phyloP scores from a whole-genome alignment of 2,329 filamentous ascomycete species.

The Ophiostoma himal-ulmi region DNA sequence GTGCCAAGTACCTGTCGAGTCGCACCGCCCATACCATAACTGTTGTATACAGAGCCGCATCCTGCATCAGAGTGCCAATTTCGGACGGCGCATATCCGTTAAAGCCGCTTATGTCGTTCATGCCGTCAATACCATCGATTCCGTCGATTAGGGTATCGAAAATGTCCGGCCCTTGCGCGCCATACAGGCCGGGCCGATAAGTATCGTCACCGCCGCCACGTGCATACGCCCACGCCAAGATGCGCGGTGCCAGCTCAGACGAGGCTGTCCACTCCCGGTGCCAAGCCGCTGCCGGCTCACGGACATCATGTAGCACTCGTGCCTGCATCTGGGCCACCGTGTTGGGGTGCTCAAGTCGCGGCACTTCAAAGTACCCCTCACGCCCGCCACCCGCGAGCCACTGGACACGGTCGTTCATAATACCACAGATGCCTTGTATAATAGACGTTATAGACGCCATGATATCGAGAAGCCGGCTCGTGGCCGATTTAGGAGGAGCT shows the following conservation, averaged over 20 bases:
- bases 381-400: constrained; percentile 20
- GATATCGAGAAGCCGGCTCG: constrained; percentile 27
- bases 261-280: constrained; percentile 22
- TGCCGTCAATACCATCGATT: not conserved
- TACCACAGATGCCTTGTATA: constrained; percentile 24
- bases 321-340: constrained; percentile 21
- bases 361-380: constrained; percentile 1
- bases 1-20: constrained; percentile 25
- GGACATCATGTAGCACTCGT: constrained; percentile 13
- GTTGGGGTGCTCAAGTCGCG: constrained; percentile 20
- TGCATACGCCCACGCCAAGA: constrained; percentile 25
- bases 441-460: constrained; percentile 27
- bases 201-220: constrained; percentile 20
- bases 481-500: constrained; percentile 23
- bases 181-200: constrained; percentile 25
- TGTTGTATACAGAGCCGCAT: constrained; percentile 26
- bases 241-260: constrained; percentile 17
- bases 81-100: not conserved
- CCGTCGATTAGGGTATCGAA: constrained; percentile 18
- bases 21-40: constrained; percentile 26
- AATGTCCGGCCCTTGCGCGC: constrained; percentile 24
- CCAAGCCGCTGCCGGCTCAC: constrained; percentile 20
- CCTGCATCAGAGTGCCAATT: constrained; percentile 24
- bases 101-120: too few relatives aligned
- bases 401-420: constrained; percentile 23